Evolutionary conservation across 1,284 basidiomycete genomes (phyloP).

Genomic region (Ceratobasidium theobromae): DNA sequence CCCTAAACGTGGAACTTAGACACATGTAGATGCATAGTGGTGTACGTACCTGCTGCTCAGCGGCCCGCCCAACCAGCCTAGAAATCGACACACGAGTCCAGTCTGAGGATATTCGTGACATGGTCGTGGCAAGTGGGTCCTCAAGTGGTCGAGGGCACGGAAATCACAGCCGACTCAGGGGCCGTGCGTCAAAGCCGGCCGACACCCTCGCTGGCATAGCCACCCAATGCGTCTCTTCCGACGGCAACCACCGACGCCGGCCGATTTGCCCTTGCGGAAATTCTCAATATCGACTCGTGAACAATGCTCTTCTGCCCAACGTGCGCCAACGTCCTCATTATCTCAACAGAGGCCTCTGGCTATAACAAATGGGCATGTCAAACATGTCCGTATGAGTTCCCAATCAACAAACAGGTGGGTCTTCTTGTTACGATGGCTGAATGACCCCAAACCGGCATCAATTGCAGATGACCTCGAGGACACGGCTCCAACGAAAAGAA

Average conservation of each 20-base stretch:
- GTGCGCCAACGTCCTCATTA: conserved; percentile 88
- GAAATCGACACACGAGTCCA: conserved; percentile 19
- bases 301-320: conserved; percentile 92
- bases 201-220: no score
- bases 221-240: no score
- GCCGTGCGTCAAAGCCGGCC: no score
- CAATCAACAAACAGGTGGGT: conserved; percentile 72
- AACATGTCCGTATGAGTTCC: conserved; percentile 94
- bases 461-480: conserved; percentile 81
- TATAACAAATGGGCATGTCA: conserved; percentile 92
- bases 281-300: background rate
- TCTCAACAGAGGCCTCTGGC: conserved; percentile 65
- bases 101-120: no score
- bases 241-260: no score
- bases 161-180: no score
- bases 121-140: no score
- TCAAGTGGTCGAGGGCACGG: no score
- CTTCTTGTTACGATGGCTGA: background rate
- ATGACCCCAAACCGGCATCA: background rate
- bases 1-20: background rate
- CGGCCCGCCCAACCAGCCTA: conserved; percentile 31
- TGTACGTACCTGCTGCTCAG: conserved; percentile 32
- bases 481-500: conserved; percentile 78
- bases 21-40: background rate
- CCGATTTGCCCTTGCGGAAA: background rate